phyloP scores from a whole-genome alignment of 177 flowering plant species.

The Tripterygium wilfordii region DNA sequence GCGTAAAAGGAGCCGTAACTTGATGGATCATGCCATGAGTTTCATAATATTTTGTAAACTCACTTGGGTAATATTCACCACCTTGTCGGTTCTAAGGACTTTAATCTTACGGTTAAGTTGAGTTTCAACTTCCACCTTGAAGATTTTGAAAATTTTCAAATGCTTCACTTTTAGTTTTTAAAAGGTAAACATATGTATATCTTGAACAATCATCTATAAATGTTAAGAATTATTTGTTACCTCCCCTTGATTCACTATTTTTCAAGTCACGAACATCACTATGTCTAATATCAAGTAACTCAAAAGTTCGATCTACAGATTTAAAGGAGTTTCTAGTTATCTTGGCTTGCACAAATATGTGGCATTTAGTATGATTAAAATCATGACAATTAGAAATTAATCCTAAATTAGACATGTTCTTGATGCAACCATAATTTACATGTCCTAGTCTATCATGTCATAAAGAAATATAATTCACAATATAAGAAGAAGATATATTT shows the following conservation, averaged over 20 bases:
- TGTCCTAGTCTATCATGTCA: not conserved
- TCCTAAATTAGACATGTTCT: not conserved
- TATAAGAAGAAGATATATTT: not conserved
- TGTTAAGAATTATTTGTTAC: conserved; percentile 4
- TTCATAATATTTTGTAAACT: not conserved
- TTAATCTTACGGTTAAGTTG: not conserved
- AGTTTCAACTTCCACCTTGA: not conserved
- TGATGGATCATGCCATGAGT: conserved; percentile 2
- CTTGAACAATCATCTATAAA: conserved; percentile 10
- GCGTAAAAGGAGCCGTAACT: not conserved
- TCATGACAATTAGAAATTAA: too few species aligned
- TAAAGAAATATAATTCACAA: not conserved
- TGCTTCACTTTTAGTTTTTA: conserved; percentile 2
- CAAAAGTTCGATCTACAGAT: not conserved
- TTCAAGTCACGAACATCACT: conserved; percentile 9
- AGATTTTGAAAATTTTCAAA: not conserved
- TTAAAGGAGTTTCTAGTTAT: not conserved
- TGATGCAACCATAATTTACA: too few species aligned
- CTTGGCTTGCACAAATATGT: not conserved
- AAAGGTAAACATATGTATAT: not conserved
- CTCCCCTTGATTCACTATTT: conserved; percentile 7
- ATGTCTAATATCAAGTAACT: not conserved
- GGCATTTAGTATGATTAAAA: not conserved
- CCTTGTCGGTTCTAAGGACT: not conserved
- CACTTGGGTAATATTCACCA: not conserved